Evolutionary conservation across 495 filamentous ascomycete species (phyloP), one percentile per base, ranked within the genome.

Genomic region (Neurospora hispaniola): DNA sequence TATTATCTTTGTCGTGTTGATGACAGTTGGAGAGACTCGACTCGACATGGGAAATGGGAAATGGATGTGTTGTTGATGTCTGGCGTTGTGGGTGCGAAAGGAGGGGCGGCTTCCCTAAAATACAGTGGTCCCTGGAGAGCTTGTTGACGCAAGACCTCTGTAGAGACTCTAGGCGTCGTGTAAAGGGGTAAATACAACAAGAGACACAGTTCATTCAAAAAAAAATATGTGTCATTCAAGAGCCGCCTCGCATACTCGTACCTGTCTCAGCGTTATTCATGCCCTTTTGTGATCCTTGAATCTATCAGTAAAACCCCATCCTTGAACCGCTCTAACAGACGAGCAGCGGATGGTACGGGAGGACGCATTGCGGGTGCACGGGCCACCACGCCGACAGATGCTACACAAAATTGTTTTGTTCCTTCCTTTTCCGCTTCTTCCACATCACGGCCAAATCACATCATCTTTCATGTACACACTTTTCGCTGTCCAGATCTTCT

Each of bases 171-270:
- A 6, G n/a, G 20, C 18, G 43, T n/a, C 8, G 9, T 46, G 7
- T n/a, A n/a, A 46, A 3, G 3, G 3, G 18, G 43, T 0, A 46
- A 0, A n/a, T n/a, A 0, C 2, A n/a, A 44, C n/a, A n/a, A 0
- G 42, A 7, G 18, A 16, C 3, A 9, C 0, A n/a, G 3, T 3
- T 7, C 2, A 8, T n/a, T 44, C 6, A n/a, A n/a, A 3, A 8
- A 2, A 44, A n/a, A 10, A n/a, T 10, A 46, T 10, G 8, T 9
- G 8, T 9, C 3, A n/a, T 4, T 10, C 8, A 46, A 46, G 0
- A n/a, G 18, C 8, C 7, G 3, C 43, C 18, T 44, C 7, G 16
- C 2, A 44, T n/a, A 18, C 7, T n/a, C 3, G n/a, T 46, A 1
- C 0, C 8, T 9, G 27, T 2, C 4, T 5, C 10, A 23, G 3